Conservation (phyloP, 257 asterid species). For the Nicotiana obtusifolia region DNA sequence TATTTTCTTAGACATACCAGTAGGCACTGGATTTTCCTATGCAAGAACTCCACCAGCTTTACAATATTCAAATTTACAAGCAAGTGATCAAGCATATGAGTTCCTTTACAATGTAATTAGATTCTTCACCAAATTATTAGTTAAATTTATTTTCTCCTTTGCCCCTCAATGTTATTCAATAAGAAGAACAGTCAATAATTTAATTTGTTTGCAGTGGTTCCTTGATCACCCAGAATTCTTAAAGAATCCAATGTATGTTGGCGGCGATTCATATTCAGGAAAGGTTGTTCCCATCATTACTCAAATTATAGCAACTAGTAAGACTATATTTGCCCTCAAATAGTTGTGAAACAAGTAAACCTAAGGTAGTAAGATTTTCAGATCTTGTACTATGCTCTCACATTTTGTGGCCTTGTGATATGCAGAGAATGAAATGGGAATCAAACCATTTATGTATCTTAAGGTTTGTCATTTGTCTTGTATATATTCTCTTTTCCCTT, state of each 20-base stretch:
- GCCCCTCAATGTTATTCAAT: no score
- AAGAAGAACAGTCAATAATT: no score
- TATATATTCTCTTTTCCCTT: neutral
- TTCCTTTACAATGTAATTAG: slow-evolving; percentile 10
- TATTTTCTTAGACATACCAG: slow-evolving; percentile 7
- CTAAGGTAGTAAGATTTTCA: no score
- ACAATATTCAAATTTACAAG: slow-evolving; percentile 1
- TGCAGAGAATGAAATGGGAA: slow-evolving; percentile 22
- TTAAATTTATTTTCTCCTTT: no score
- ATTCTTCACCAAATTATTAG: neutral
- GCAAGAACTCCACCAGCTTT: neutral
- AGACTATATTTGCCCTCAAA: neutral
- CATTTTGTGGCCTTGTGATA: slow-evolving; percentile 2
- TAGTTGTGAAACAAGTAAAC: neutral
- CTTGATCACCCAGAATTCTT: slow-evolving; percentile 12
- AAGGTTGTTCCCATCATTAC: slow-evolving; percentile 16
- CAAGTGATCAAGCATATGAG: slow-evolving; percentile 9
- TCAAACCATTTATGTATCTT: slow-evolving; percentile 13
- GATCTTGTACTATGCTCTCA: neutral
- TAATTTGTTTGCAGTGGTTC: slow-evolving; percentile 15
- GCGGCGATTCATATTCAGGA: slow-evolving; percentile 21
- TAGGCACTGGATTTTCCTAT: slow-evolving; percentile 17
- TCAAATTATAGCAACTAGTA: slow-evolving; percentile 19
- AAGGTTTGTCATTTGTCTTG: slow-evolving; percentile 10
- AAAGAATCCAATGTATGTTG: slow-evolving; percentile 16